Evolutionary conservation across 495 filamentous ascomycete species (phyloP), one percentile per base, ranked within the genome.

Genomic region (Penicillium nucicola): DNA sequence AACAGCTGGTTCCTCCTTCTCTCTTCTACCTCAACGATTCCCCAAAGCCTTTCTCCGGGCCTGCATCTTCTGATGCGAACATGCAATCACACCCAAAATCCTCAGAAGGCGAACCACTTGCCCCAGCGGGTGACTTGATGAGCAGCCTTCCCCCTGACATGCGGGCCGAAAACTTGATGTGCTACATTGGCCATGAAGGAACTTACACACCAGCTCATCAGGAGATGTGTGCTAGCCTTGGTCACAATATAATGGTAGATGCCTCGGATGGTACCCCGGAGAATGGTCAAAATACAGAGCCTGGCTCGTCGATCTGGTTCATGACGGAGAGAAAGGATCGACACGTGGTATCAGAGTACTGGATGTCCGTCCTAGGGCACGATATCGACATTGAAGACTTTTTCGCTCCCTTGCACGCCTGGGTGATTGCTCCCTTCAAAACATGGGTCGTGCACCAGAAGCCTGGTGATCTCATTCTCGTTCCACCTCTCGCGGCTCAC

Each of bases 181-280:
- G 92, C 69, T 98, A 98, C 62, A 86, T 97, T 55, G 93, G 93
- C 2, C 93, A 97, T 58, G 93, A 98, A 70, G 93, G 93, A 1
- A 98, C 93, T 2, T 98, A 95, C 61, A 98, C 93, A 0, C 92
- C 93, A 44, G 87, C 90, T 13, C 93, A 98, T 66, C 85, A 90
- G 61, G 93, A 98, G 62, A 98, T 98, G 93, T 98, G 92, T 69
- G 93, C 88, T 13, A 93, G 85, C 50, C 75, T 98, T 31, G 92
- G 93, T 0, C 93, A 98, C 43, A 98, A 98, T 61, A 86, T 98
- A 44, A 98, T 98, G 93, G 89, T 98, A 2, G 87, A 96, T 51
- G 84, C 89, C 1, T 96, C 91, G 7, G 72, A 68, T 34, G 69
- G 71, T 1, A 62, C 74, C 3, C 64, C 68, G 17, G 81, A 84